A percentile compares a stretch with the other conserved stretches of the same genome.
Conservation (phyloP, 768 basidiomycete genomes). For the Dioszegia aurantiaca region DNA sequence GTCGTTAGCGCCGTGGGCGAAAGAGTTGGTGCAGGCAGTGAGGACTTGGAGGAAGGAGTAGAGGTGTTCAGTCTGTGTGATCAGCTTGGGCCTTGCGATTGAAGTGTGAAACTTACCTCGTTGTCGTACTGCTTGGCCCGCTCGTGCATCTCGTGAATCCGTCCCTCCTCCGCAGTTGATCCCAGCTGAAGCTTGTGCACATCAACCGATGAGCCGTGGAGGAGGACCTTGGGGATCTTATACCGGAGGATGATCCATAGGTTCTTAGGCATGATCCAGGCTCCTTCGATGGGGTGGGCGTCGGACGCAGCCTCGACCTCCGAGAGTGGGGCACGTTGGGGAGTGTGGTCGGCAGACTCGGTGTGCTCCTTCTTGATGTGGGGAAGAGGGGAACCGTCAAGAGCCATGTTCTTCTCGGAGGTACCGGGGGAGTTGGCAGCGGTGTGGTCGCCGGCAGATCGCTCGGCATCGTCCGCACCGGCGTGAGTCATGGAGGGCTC, state of each 20-base stretch:
- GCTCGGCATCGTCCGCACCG: slow-evolving; percentile 9
- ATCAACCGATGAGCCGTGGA: slow-evolving; percentile 45
- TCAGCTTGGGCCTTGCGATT: slow-evolving; percentile 1
- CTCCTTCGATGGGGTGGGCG: slow-evolving; percentile 42
- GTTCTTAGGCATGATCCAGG: slow-evolving; percentile 52
- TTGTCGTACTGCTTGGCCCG: slow-evolving; percentile 53
- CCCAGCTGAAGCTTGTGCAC: slow-evolving; percentile 42
- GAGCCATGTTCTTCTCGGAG: slow-evolving; percentile 12
- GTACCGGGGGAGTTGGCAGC: slow-evolving; percentile 41
- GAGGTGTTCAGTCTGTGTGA: slow-evolving; percentile 51
- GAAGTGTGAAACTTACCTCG: slow-evolving; percentile 31
- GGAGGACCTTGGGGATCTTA: slow-evolving; percentile 40
- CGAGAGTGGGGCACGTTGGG: slow-evolving; percentile 16
- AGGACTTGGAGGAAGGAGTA: slow-evolving; percentile 56
- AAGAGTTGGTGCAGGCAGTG: slow-evolving; percentile 55
- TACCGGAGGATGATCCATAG: slow-evolving; percentile 53
- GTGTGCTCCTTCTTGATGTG: slow-evolving; percentile 7
- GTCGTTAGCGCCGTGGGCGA: slow-evolving; percentile 56
- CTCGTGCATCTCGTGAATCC: slow-evolving; percentile 48
- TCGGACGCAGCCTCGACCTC: slow-evolving; percentile 30
- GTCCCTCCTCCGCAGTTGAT: slow-evolving; percentile 32
- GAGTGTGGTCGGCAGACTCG: neutral
- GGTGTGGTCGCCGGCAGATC: slow-evolving; percentile 4
- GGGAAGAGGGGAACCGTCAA: neutral
- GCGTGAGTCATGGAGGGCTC: slow-evolving; percentile 16